phyloP scores from a whole-genome alignment of 192 early-diverging fungal genomes.

The Oehlia diaphana region DNA sequence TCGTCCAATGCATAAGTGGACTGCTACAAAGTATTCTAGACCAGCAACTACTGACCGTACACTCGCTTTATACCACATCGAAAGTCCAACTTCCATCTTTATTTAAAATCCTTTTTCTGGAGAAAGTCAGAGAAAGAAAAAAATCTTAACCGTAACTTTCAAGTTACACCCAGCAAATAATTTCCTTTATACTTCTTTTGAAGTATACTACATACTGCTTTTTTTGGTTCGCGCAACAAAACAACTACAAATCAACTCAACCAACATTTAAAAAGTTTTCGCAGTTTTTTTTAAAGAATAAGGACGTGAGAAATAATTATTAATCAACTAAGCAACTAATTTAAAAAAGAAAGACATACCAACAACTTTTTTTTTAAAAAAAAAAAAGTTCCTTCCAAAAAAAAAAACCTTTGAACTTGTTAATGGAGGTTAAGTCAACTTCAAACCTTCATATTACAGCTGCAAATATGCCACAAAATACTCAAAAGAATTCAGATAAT shows the following conservation, averaged over 20 bases:
- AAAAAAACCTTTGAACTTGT: too few relatives aligned
- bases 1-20: slow-evolving; percentile 27
- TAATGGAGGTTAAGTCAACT: too few relatives aligned
- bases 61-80: slow-evolving; percentile 29
- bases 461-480: too few relatives aligned
- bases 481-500: not conserved
- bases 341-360: too few relatives aligned
- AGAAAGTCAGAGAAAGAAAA: not conserved
- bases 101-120: not conserved
- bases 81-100: slow-evolving; percentile 19
- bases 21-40: slow-evolving; percentile 27
- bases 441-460: too few relatives aligned
- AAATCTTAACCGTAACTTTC: not conserved
- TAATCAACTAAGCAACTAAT: too few relatives aligned
- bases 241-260: not conserved
- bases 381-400: too few relatives aligned
- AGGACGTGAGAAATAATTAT: too few relatives aligned
- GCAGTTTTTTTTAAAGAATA: not conserved
- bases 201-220: not conserved
- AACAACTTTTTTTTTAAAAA: too few relatives aligned
- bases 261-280: not conserved
- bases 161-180: not conserved
- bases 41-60: slow-evolving; percentile 25
- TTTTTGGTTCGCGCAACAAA: not conserved
- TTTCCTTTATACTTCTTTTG: not conserved